phyloP scores from a whole-genome alignment of 2,329 filamentous ascomycete genomes.

The Aspergillus persii region DNA sequence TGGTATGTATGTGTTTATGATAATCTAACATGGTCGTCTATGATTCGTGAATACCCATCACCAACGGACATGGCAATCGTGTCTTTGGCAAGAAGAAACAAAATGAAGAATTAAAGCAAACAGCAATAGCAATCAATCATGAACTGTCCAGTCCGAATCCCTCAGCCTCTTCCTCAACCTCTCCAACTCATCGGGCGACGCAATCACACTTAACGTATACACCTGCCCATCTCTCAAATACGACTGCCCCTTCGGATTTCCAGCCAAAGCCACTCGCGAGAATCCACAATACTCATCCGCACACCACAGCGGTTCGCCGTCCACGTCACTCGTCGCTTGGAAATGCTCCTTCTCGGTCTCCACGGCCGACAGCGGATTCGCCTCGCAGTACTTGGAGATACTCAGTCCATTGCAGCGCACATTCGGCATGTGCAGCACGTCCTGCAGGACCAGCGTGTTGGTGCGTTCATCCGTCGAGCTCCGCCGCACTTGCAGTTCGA shows the following conservation, averaged over 20 bases:
- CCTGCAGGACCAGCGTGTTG: slow-evolving; percentile 14
- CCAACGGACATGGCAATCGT: no score
- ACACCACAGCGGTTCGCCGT: slow-evolving; percentile 17
- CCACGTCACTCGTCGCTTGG: slow-evolving; percentile 7
- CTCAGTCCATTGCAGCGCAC: slow-evolving; percentile 21
- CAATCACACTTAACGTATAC: slow-evolving; percentile 13
- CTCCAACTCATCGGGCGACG: slow-evolving; percentile 18
- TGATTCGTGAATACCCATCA: neutral
- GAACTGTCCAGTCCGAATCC: slow-evolving; percentile 8
- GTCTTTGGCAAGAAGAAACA: no score
- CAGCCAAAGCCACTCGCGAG: slow-evolving; percentile 17
- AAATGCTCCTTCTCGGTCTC: slow-evolving; percentile 3
- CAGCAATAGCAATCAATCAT: neutral
- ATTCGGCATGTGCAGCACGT: slow-evolving; percentile 21
- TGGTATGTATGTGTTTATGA: neutral
- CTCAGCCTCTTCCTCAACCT: slow-evolving; percentile 11
- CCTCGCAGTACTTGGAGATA: slow-evolving; percentile 9
- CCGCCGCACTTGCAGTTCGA: slow-evolving; percentile 16
- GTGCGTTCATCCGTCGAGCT: slow-evolving; percentile 9
- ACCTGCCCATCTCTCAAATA: slow-evolving; percentile 7
- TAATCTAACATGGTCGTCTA: neutral
- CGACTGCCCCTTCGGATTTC: slow-evolving; percentile 11
- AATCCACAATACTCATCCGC: slow-evolving; percentile 11
- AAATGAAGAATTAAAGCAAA: no score
- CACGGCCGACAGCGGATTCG: slow-evolving; percentile 6